Evolutionary conservation across 805 yeast genomes (phyloP).

Genomic region (Zygoascus tannicola): DNA sequence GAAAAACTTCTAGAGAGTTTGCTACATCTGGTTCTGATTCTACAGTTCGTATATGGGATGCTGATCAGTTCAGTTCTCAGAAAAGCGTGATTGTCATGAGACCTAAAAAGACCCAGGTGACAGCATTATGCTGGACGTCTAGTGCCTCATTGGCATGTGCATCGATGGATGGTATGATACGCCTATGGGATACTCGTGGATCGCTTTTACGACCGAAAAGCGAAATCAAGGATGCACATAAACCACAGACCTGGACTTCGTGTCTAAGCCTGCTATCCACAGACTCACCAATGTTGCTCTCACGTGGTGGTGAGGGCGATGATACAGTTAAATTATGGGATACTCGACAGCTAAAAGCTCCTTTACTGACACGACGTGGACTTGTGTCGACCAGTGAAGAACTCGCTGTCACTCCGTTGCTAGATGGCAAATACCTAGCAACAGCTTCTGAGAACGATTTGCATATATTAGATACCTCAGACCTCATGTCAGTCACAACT

Average conservation of each 20-base stretch:
- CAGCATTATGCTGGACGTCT: conserved; percentile 1
- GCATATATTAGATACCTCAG: conserved; percentile 23
- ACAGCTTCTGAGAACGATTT: conserved; percentile 20
- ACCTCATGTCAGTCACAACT: conserved; percentile 18
- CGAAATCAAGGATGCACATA: conserved; percentile 18
- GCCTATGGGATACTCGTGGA: conserved; percentile 22
- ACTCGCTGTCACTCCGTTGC: conserved; percentile 18
- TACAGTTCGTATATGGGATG: conserved; percentile 32
- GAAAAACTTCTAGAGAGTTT: conserved; percentile 17
- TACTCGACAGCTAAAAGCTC: conserved; percentile 17
- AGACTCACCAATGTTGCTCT: conserved; percentile 13
- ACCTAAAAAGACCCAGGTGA: neutral
- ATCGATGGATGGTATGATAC: conserved; percentile 17
- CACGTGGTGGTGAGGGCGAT: conserved; percentile 17
- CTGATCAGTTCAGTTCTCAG: conserved; percentile 16
- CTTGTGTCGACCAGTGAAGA: conserved; percentile 14
- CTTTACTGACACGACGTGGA: conserved; percentile 15
- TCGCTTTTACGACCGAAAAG: conserved; percentile 22
- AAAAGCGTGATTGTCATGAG: conserved; percentile 24
- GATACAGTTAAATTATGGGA: conserved; percentile 27
- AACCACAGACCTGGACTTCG: conserved; percentile 14
- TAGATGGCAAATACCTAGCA: conserved; percentile 21
- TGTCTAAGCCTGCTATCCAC: conserved; percentile 5
- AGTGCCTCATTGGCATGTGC: neutral
- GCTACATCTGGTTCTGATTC: conserved; percentile 26